A percentile compares a stretch with the other conserved stretches of the same genome.
Conservation (phyloP, 164 flowering plant species). For the Sextonia rubra region DNA sequence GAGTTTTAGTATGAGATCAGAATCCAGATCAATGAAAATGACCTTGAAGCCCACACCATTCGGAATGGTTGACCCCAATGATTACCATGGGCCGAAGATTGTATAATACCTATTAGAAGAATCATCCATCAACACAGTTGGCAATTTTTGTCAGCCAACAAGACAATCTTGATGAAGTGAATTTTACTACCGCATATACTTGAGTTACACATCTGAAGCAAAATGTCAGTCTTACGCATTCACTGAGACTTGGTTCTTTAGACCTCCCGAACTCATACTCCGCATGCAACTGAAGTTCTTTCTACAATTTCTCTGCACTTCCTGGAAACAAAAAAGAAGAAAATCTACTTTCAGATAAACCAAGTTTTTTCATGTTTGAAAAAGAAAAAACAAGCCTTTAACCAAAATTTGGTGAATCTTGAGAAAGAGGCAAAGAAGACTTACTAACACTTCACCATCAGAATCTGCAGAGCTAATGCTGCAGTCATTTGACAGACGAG, state of each 20-base stretch:
- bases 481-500: conserved; percentile 24
- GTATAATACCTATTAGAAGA: background rate
- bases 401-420: background rate
- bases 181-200: conserved; percentile 1
- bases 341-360: conserved; percentile 1
- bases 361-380: background rate
- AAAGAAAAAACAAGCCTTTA: conserved; percentile 3
- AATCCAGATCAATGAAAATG: background rate
- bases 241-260: conserved; percentile 18
- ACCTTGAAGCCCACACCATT: background rate
- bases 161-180: background rate
- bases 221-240: conserved; percentile 39
- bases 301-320: conserved; percentile 22
- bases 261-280: conserved; percentile 26
- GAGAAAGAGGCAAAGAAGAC: conserved; percentile 10
- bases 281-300: conserved; percentile 12
- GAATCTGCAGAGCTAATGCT: conserved; percentile 37
- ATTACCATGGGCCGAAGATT: background rate
- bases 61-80: background rate
- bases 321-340: conserved; percentile 19
- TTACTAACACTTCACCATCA: conserved; percentile 43
- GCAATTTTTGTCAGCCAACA: background rate
- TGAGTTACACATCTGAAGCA: conserved; percentile 52
- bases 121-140: background rate
- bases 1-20: background rate